Evolutionary conservation across 2,329 filamentous ascomycete genomes (phyloP), one percentile per base, ranked within the genome.

Genomic region (Phialemonium atrogriseum): DNA sequence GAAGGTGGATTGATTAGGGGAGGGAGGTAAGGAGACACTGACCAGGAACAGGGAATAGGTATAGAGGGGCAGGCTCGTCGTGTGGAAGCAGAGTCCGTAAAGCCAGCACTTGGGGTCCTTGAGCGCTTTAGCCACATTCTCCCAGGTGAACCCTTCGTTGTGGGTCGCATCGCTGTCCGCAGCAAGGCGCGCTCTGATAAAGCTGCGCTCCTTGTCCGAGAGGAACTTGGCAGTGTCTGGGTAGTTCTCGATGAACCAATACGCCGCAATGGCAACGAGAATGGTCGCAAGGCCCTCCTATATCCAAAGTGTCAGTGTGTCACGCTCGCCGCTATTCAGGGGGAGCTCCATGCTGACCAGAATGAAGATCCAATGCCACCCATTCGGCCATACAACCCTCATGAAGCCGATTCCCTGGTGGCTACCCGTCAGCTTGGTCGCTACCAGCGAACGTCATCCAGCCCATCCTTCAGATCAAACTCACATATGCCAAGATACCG

Each of bases 21-120:
- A 3, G 1, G 10, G 11, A n/a, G n/a, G 14, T 10, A 8, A 10
- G 8, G 6, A 4, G 2, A 45, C 16, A 42, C 62, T 35, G 46
- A 71, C 55, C 54, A 74, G 35, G 34, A 75, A 76, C 3, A 75
- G 51, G 0, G 76, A 64, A 5, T 72, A 54, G 0, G 70, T 73
- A 36, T 75, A 76, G 0, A 74, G 54, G 0, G 70, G 70, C 10
- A 87, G 53, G 35, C 74, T 80, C 64, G 85, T 76, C 5, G 79
- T 84, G 49, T 86, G 80, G 44, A 84, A 85, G 0, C 68, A 72
- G 0, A 84, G 50, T 0, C 79, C 77, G 41, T 87, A 87, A 0
- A 87, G 62, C 77, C 76, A 84, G 46, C 77, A 77, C 47, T 79
- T 84, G 2, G 73, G 70, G 43, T 88, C 79, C 10, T 64, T 71